These are phyloP conservation scores for Cochlearia excelsa DNA, from an alignment of 345 rosid genomes.

Conservation along the genomic window DNA sequence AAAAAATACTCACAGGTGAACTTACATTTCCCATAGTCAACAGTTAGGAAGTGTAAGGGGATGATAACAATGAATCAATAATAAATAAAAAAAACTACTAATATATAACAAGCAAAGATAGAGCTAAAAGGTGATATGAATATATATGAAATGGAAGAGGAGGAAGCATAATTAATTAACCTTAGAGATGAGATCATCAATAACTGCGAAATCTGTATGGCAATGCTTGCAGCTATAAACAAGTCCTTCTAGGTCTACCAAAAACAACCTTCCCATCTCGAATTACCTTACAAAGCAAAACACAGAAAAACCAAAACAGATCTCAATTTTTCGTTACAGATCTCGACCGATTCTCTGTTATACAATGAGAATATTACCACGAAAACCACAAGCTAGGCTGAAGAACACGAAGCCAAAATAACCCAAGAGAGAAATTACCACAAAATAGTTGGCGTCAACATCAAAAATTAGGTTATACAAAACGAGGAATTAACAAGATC, in stretches of 20 bases:
- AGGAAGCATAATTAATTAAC: constrained; percentile 29
- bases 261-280: constrained; percentile 66
- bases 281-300: constrained; percentile 19
- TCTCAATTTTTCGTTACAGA: constrained; percentile 23
- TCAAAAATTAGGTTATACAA: not conserved
- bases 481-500: not conserved
- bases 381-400: not conserved
- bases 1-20: too few species aligned
- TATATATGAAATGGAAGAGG: too few species aligned
- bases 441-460: not conserved
- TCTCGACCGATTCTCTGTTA: not conserved
- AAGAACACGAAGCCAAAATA: not conserved
- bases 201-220: constrained; percentile 54
- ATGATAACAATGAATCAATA: not conserved
- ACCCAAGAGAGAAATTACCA: constrained; percentile 18
- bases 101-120: constrained; percentile 2
- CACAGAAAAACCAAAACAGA: constrained; percentile 1
- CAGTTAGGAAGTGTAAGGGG: too few species aligned
- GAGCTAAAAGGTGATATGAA: not conserved
- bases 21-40: too few species aligned
- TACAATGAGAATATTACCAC: not conserved
- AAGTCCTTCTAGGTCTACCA: constrained; percentile 55
- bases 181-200: constrained; percentile 58
- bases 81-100: not conserved
- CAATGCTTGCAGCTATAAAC: constrained; percentile 74